phyloP scores from a whole-genome alignment of 129 eudicot species.

The Logfia minima region DNA sequence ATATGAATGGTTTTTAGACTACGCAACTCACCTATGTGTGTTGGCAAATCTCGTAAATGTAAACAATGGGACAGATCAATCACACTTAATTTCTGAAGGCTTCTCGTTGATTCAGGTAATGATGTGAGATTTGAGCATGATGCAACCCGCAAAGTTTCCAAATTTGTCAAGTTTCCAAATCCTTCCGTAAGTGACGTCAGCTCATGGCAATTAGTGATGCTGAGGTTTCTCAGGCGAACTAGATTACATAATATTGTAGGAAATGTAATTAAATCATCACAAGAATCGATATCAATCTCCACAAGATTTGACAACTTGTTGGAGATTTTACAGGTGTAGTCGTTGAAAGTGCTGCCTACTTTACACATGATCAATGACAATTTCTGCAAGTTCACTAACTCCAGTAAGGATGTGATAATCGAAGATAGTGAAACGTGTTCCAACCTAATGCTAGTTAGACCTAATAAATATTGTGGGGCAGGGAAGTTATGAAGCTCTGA shows the following conservation, averaged over 20 bases:
- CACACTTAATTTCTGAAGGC: background rate
- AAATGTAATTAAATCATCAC: slow-evolving; percentile 29
- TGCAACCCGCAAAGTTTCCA: slow-evolving; percentile 34
- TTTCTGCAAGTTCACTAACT: slow-evolving; percentile 36
- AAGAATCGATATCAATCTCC: slow-evolving; percentile 47
- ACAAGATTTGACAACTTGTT: slow-evolving; percentile 30
- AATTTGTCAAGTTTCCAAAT: slow-evolving; percentile 20
- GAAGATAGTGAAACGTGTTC: slow-evolving; percentile 40
- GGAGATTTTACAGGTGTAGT: slow-evolving; percentile 1
- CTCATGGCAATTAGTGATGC: slow-evolving; percentile 36
- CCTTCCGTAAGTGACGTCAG: slow-evolving; percentile 29
- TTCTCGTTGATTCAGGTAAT: slow-evolving; percentile 2
- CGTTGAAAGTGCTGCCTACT: slow-evolving; percentile 21
- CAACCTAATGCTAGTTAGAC: slow-evolving; percentile 37
- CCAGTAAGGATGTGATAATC: slow-evolving; percentile 8
- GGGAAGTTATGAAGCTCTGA: slow-evolving; percentile 34
- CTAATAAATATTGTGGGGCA: slow-evolving; percentile 11
- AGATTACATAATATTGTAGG: slow-evolving; percentile 26
- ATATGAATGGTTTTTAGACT: slow-evolving; percentile 2
- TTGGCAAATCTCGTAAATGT: slow-evolving; percentile 1
- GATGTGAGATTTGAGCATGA: background rate
- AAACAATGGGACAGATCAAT: slow-evolving; percentile 16
- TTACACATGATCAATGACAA: slow-evolving; percentile 43
- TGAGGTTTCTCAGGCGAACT: slow-evolving; percentile 25
- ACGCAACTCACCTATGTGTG: slow-evolving; percentile 4